Percentiles rank a stretch among this genome's conserved stretches.
phyloP scores from a whole-genome alignment of 2,329 filamentous ascomycete genomes.

The Paecilomyces niveus region DNA sequence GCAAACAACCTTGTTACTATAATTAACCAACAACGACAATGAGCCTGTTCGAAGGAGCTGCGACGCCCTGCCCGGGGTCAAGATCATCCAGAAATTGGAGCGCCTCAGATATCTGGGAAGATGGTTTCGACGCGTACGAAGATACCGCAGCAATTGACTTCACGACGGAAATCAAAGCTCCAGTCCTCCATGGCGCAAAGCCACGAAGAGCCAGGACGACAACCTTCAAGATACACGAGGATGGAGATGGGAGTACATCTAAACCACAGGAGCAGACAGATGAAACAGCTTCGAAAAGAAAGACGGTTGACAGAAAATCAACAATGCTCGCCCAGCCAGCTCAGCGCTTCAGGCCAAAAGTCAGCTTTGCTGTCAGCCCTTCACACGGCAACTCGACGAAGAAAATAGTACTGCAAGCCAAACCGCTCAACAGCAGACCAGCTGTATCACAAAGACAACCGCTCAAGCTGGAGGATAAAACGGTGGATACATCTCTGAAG shows the following conservation, averaged over 20 bases:
- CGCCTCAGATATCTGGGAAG: conserved; percentile 18
- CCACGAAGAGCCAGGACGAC: conserved; percentile 20
- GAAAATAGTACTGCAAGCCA: conserved; percentile 5
- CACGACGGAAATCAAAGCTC: conserved; percentile 30
- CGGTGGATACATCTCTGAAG: conserved; percentile 6
- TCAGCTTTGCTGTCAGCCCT: conserved; percentile 18
- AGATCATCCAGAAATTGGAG: conserved; percentile 13
- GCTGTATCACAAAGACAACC: conserved; percentile 4
- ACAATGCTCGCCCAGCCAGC: conserved; percentile 34
- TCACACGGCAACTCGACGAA: conserved; percentile 9
- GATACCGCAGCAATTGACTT: conserved; percentile 34
- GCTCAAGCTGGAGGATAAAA: conserved; percentile 9
- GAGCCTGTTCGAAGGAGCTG: conserved; percentile 18
- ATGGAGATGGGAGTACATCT: conserved; percentile 13
- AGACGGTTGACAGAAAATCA: conserved; percentile 15
- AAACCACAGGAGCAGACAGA: conserved; percentile 4
- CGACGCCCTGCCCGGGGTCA: conserved; percentile 27
- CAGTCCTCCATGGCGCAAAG: conserved; percentile 20
- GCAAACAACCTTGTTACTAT: neutral
- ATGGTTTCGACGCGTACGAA: conserved; percentile 19
- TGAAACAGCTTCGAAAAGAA: conserved; percentile 11
- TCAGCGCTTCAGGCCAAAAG: conserved; percentile 31
- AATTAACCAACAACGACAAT: conserved; percentile 9
- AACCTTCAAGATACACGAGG: conserved; percentile 34
- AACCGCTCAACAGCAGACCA: neutral